Percentiles rank a stretch among this genome's conserved stretches.
Evolutionary conservation across 2,329 filamentous ascomycete genomes (phyloP).

Genomic region (Microascus cirrosus): DNA sequence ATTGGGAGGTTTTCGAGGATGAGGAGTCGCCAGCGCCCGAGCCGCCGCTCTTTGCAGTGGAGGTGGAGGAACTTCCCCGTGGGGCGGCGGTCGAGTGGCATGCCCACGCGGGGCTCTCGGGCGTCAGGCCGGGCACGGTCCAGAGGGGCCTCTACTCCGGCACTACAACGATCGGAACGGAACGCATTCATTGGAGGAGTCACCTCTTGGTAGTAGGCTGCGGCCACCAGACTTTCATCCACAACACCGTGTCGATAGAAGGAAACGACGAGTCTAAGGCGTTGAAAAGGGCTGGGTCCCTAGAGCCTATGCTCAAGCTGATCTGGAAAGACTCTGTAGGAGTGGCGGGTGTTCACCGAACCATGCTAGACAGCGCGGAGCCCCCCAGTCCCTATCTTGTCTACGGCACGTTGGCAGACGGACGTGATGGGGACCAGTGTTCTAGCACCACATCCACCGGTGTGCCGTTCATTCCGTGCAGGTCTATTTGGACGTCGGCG

Average conservation of each 20-base stretch:
- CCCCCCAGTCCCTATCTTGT: neutral
- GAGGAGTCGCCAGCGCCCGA: slow-evolving; percentile 23
- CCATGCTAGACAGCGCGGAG: neutral
- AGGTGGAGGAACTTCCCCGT: slow-evolving; percentile 68
- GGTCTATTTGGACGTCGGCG: slow-evolving; percentile 2
- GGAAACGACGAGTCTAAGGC: neutral
- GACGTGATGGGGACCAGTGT: neutral
- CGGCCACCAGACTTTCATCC: slow-evolving; percentile 13
- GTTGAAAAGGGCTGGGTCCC: neutral
- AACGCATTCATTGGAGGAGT: slow-evolving; percentile 13
- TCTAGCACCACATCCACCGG: neutral
- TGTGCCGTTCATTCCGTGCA: slow-evolving; percentile 1
- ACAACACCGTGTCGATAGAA: slow-evolving; percentile 11
- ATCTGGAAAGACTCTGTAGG: neutral
- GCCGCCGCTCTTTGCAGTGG: slow-evolving; percentile 62
- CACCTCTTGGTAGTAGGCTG: slow-evolving; percentile 17
- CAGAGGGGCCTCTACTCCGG: slow-evolving; percentile 9
- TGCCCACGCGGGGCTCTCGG: slow-evolving; percentile 47
- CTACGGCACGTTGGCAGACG: neutral
- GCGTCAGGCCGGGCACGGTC: slow-evolving; percentile 15
- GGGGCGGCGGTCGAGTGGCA: slow-evolving; percentile 76
- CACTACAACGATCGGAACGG: slow-evolving; percentile 8
- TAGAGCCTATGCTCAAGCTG: slow-evolving; percentile 1
- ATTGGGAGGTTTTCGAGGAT: slow-evolving; percentile 32
- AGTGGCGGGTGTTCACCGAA: neutral